Evolutionary conservation across 352 stramenopile species (phyloP).

Genomic region (Phytophthora boehmeriae): DNA sequence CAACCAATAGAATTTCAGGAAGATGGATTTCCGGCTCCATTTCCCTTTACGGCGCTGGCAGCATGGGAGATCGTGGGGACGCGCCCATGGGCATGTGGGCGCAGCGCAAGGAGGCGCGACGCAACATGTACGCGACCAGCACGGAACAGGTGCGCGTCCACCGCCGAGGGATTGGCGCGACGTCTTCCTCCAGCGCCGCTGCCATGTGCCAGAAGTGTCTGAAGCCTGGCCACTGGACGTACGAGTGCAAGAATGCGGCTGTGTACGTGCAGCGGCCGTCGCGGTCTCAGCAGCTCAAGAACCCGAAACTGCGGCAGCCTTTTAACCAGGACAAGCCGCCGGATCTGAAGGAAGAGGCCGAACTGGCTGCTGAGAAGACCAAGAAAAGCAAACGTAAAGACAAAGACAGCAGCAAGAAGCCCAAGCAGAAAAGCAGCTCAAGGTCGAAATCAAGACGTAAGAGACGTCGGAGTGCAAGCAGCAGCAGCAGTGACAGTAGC

Average conservation of each 20-base stretch:
- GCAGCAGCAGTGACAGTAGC: conserved; percentile 36
- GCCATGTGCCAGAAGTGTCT: conserved; percentile 89
- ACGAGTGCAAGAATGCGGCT: conserved; percentile 88
- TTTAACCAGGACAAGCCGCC: conserved; percentile 84
- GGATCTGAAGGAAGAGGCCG: conserved; percentile 46
- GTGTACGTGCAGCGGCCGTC: conserved; percentile 82
- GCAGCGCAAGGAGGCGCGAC: conserved; percentile 72
- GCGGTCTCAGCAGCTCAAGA: conserved; percentile 78
- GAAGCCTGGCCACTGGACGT: conserved; percentile 80
- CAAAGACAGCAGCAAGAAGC: conserved; percentile 25
- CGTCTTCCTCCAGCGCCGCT: conserved; percentile 20
- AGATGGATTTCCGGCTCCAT: too few species aligned
- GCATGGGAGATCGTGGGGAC: conserved; percentile 46
- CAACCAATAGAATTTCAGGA: too few species aligned
- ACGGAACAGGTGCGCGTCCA: conserved; percentile 73
- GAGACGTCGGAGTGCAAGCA: conserved; percentile 37
- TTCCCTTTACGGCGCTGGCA: neutral
- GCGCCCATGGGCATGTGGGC: conserved; percentile 66
- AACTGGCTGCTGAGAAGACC: conserved; percentile 17
- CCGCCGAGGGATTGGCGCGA: conserved; percentile 38
- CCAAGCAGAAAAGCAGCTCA: conserved; percentile 11
- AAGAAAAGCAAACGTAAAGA: conserved; percentile 36
- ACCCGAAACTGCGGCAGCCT: conserved; percentile 79
- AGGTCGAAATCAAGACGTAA: conserved; percentile 24
- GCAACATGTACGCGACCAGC: conserved; percentile 87